These are phyloP conservation scores for Suillus brevipes DNA, from an alignment of 768 basidiomycete genomes.

Conservation along the genomic window DNA sequence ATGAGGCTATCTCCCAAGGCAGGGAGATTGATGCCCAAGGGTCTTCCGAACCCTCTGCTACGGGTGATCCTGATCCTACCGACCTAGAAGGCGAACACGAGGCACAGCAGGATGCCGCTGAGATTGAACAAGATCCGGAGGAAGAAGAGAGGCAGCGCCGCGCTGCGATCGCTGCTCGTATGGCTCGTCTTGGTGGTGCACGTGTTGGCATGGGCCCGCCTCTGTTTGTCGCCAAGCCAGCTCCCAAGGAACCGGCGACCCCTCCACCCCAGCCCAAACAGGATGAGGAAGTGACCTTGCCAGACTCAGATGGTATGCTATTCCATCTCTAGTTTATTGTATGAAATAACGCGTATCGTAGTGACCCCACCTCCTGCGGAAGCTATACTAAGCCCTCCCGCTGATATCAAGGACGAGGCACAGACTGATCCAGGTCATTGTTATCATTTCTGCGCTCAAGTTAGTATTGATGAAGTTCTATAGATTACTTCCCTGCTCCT, in stretches of 20 bases:
- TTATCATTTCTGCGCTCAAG: neutral
- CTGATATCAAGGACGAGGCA: slow-evolving; percentile 9
- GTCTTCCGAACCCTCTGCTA: slow-evolving; percentile 35
- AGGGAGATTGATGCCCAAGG: slow-evolving; percentile 29
- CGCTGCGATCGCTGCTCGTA: slow-evolving; percentile 86
- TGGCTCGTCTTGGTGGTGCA: slow-evolving; percentile 90
- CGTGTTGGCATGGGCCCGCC: slow-evolving; percentile 80
- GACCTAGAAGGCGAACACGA: slow-evolving; percentile 21
- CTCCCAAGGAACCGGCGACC: slow-evolving; percentile 31
- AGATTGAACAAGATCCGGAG: slow-evolving; percentile 48
- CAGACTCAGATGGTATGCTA: slow-evolving; percentile 21
- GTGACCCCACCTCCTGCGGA: slow-evolving; percentile 19
- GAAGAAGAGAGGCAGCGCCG: slow-evolving; percentile 74
- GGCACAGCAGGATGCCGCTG: slow-evolving; percentile 9
- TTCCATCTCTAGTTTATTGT: neutral
- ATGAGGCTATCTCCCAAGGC: slow-evolving; percentile 27
- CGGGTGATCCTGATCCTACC: slow-evolving; percentile 30
- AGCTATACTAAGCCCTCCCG: neutral
- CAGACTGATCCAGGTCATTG: slow-evolving; percentile 20
- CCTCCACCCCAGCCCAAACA: slow-evolving; percentile 20
- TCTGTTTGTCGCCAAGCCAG: slow-evolving; percentile 60
- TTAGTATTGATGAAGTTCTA: slow-evolving; percentile 24
- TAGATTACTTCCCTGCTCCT: slow-evolving; percentile 16
- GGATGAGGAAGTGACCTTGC: slow-evolving; percentile 15
- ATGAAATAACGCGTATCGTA: slow-evolving; percentile 7